Evolutionary conservation across 2,329 filamentous ascomycete species (phyloP), one percentile per base, ranked within the genome.

Genomic region (Sclerotinia spermophila): DNA sequence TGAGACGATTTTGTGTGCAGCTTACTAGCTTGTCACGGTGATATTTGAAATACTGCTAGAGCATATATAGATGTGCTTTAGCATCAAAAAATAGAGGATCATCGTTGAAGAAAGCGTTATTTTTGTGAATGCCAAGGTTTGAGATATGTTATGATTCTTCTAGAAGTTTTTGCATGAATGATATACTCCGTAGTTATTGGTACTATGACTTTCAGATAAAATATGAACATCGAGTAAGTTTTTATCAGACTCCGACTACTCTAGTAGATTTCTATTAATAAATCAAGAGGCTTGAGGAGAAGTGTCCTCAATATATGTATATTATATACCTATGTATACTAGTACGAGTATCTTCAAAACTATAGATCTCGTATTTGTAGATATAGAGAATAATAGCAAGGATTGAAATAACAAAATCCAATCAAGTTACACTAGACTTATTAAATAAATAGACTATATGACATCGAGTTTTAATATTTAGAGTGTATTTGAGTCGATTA

Each of bases 261-360:
- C 44, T 13, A 48, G n/a, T 24, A 40, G n/a, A n/a, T 40, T 65
- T 40, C 45, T 65, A 65, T 65, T 65, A 30, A 65, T 65, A 65
- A 40, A 40, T 53, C 8, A 27, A 27, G 21, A 21, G 44, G 21
- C 24, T 65, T 48, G 24, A 24, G 45, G 61, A 65, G 24, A 65
- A 53, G 62, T 65, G 62, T 53, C 61, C 45, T 53, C 27, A 38
- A 40, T 2, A 2, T 11, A 30, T 35, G 45, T 5, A n/a, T n/a
- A n/a, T n/a, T n/a, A n/a, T n/a, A n/a, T n/a, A n/a, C n/a, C n/a
- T n/a, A n/a, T n/a, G n/a, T n/a, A n/a, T n/a, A n/a, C n/a, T n/a
- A n/a, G n/a, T n/a, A n/a, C n/a, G 30, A 33, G 19, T 48, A 60
- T 60, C 58, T 60, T 59, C 56, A 40, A 59, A 24, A 35, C 24